phyloP scores from a whole-genome alignment of 257 asterid species.

The Ilex asprella region DNA sequence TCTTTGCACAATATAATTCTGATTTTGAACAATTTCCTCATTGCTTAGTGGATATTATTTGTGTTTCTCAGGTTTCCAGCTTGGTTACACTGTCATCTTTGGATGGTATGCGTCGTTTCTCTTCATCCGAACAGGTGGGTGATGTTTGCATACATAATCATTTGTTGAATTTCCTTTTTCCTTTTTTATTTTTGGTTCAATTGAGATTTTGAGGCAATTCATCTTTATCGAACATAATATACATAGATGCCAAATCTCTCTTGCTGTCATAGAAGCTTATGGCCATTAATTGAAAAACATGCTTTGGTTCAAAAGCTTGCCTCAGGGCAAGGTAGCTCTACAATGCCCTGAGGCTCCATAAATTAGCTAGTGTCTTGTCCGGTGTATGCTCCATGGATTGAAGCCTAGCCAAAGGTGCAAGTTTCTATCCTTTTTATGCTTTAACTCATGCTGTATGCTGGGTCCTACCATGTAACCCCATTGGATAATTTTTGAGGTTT shows the following conservation, averaged over 20 bases:
- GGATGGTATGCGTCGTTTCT: constrained; percentile 93
- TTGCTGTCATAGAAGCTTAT: not conserved
- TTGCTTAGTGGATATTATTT: constrained; percentile 4
- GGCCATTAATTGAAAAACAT: not conserved
- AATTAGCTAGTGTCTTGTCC: too few species aligned
- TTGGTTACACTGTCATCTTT: constrained; percentile 83
- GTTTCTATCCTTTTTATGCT: too few species aligned
- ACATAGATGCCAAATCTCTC: not conserved
- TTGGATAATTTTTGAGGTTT: not conserved
- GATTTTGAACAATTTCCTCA: not conserved
- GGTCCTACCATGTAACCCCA: not conserved
- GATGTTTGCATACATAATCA: constrained; percentile 13
- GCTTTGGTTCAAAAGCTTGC: not conserved
- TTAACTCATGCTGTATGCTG: too few species aligned
- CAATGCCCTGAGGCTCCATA: too few species aligned
- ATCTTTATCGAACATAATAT: not conserved
- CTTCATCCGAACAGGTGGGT: constrained; percentile 79
- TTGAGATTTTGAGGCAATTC: not conserved
- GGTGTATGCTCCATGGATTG: too few species aligned
- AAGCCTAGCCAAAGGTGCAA: too few species aligned
- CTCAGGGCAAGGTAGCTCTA: too few species aligned
- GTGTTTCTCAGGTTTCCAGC: constrained; percentile 72
- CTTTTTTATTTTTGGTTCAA: not conserved
- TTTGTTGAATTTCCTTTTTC: not conserved
- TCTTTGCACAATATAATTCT: not conserved